These are phyloP conservation scores for Paraphoma chrysanthemicola DNA, from an alignment of 2,329 filamentous ascomycete genomes.

Conservation along the genomic window DNA sequence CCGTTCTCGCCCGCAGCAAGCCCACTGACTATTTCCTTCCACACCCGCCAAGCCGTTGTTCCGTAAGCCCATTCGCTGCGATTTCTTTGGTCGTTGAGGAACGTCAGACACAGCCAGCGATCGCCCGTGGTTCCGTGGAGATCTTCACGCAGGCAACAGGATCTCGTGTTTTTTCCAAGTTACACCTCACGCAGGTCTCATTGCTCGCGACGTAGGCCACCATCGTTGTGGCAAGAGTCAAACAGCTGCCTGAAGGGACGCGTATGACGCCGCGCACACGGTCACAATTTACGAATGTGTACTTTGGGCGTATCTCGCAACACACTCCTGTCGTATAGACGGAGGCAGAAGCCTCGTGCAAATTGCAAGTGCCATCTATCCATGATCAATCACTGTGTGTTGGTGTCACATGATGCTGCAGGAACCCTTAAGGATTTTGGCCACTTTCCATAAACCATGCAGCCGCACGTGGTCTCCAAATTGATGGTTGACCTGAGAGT, in stretches of 20 bases:
- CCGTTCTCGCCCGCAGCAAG: constrained; percentile 6
- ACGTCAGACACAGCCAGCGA: not conserved
- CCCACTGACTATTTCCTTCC: constrained; percentile 17
- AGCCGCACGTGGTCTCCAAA: constrained; percentile 22
- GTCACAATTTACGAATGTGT: not conserved
- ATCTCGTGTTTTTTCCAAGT: constrained; percentile 2
- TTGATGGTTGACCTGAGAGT: too few species aligned
- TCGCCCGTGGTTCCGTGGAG: not conserved
- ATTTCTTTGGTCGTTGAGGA: too few species aligned
- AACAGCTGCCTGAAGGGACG: constrained; percentile 3
- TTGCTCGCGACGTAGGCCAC: not conserved
- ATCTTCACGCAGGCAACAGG: constrained; percentile 11
- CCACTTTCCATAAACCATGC: constrained; percentile 14
- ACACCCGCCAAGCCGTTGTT: constrained; percentile 8
- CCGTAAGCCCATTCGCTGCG: too few species aligned
- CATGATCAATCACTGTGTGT: constrained; percentile 1
- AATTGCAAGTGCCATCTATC: constrained; percentile 6
- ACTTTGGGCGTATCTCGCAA: not conserved
- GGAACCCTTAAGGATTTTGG: not conserved
- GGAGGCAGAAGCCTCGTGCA: not conserved
- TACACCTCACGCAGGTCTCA: constrained; percentile 1
- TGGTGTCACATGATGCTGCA: constrained; percentile 3
- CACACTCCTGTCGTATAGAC: constrained; percentile 2
- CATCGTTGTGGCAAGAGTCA: constrained; percentile 1
- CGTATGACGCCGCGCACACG: not conserved